Evolutionary conservation across 2,329 filamentous ascomycete genomes (phyloP).

Genomic region (Colletotrichum sp.): DNA sequence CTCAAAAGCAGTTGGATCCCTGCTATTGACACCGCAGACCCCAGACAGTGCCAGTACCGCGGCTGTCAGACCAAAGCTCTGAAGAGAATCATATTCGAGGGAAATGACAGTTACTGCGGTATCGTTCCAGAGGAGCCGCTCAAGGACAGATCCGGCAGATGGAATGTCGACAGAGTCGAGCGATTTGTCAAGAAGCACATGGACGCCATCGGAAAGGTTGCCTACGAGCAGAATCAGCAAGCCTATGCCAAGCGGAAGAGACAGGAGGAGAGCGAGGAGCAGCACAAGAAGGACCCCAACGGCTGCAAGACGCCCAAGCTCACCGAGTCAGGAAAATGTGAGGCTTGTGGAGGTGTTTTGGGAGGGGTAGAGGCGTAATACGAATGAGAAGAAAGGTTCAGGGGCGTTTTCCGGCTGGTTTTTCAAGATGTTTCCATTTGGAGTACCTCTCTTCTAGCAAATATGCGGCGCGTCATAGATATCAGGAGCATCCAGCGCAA

Average conservation of each 20-base stretch:
- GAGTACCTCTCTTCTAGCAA: no score
- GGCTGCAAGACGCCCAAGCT: not conserved
- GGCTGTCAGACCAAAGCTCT: constrained; percentile 45
- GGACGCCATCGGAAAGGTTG: not conserved
- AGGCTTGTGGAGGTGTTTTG: not conserved
- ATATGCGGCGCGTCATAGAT: no score
- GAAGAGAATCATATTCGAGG: constrained; percentile 54
- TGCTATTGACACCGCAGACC: not conserved
- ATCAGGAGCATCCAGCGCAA: no score
- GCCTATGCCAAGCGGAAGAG: not conserved
- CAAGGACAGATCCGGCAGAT: not conserved
- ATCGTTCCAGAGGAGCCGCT: constrained; percentile 25
- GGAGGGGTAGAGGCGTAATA: not conserved
- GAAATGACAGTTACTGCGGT: constrained; percentile 40
- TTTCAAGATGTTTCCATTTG: not conserved
- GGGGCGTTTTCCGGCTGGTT: not conserved
- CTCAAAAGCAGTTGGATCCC: constrained; percentile 23
- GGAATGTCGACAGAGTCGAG: not conserved
- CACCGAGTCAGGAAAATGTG: not conserved
- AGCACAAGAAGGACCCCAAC: not conserved
- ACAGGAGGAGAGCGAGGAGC: not conserved
- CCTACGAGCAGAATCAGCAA: not conserved
- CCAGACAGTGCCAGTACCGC: constrained; percentile 30
- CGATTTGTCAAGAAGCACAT: not conserved
- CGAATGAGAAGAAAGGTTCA: not conserved